Base-by-base conservation (phyloP, 495 filamentous ascomycete genomes). In the Penicillium subrubescens region DNA sequence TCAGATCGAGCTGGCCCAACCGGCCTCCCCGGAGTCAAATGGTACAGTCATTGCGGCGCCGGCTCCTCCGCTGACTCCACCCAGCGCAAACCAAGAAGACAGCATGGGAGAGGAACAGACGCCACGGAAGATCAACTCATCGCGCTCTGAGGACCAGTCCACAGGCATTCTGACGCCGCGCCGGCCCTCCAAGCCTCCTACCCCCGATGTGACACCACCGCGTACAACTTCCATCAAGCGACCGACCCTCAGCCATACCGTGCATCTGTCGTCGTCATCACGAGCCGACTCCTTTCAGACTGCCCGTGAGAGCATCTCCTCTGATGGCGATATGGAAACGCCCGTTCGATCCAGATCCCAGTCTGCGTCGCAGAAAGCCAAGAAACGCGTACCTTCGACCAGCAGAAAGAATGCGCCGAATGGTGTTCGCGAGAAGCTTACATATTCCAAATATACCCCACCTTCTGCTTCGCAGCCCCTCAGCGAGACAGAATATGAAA, bases 201-300 rank as follows among this genome's bases (percentile, higher is more conserved):
- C 88, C 14, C 89, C 89, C 7, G 89, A 93, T 71, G 84, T 87
- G 27, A 91, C 89, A 21, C 90, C 90, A 60, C 89, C 91, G 41
- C 84, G 83, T 57, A 79, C 75, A 59, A 70, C 76, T 21, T 71
- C 77, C 11, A 74, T 77, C 12, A 85, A 77, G 57, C 71, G 82
- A 41, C 80, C 80, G 15, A 82, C 82, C 8, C 63, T 76, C 27
- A 70, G 66, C 46, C 70, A 73, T 12, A 68, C 73, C 25, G 68
- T 72, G 12, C 70, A 77, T 46, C 64, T 73, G 7, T 78, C 80
- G 6, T 75, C 71, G 15, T 82, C 82, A 4, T 82, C 89, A 48
- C 85, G 87, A 19, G 81, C 87, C 23, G 88, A 92, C 33, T 93
- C 90, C 4, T 94, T 92, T 67, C 86, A 80, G 62, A 94, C 91